Conservation (phyloP, 1,284 basidiomycete species). For the Ceraceosorus guamensis region DNA sequence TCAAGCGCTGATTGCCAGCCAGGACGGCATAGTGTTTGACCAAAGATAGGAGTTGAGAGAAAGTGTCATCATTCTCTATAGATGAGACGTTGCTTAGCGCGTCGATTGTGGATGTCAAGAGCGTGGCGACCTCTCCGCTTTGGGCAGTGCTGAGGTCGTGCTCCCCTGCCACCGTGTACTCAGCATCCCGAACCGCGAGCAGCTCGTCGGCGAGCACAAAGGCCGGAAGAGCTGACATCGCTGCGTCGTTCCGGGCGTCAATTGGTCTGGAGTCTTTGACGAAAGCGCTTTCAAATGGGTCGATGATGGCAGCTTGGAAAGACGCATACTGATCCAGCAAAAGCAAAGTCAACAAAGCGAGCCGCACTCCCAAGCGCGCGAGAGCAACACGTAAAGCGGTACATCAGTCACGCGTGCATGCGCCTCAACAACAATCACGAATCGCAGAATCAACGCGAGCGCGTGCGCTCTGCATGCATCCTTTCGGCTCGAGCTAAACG, state of each 20-base stretch:
- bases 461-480: too few species aligned
- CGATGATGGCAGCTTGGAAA: too few species aligned
- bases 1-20: conserved; percentile 23
- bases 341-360: too few species aligned
- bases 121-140: conserved; percentile 29
- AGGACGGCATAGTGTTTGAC: conserved; percentile 36
- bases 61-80: conserved; percentile 4
- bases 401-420: too few species aligned
- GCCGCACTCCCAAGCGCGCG: too few species aligned
- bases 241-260: background rate
- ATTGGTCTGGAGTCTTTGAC: too few species aligned
- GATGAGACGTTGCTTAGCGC: conserved; percentile 1
- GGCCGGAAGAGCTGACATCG: background rate
- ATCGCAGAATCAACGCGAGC: too few species aligned
- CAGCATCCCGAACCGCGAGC: conserved; percentile 31
- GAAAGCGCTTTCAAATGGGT: too few species aligned
- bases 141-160: conserved; percentile 25
- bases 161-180: conserved; percentile 30
- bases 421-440: too few species aligned
- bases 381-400: too few species aligned
- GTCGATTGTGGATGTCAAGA: conserved; percentile 17
- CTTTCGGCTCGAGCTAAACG: too few species aligned
- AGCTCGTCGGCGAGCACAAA: conserved; percentile 41
- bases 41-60: conserved; percentile 28
- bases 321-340: too few species aligned